Base-by-base conservation (phyloP, 352 stramenopile species). In the Lagenidium sp. region DNA sequence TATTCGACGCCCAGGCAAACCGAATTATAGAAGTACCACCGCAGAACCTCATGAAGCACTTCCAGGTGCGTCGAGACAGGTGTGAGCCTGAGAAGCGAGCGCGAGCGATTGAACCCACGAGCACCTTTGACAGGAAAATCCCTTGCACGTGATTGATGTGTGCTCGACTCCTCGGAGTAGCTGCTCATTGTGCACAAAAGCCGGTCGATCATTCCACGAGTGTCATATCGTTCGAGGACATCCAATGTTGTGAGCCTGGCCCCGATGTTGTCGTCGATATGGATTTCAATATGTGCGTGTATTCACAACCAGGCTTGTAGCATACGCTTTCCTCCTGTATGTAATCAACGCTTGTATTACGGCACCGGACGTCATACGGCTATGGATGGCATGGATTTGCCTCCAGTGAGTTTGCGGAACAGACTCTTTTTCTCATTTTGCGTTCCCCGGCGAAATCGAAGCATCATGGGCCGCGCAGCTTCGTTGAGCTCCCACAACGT, bases 401-500 rank as follows among this genome's bases (percentile, higher is more conserved):
- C 47, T 21, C 51, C 47, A 10, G 64, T 55, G 6, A 71, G 52
- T 24, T 68, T 68, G 18, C 60, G 54, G 35, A 91, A 91, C 23
- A 91, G 47, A 65, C 75, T 91, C 47, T 59, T 79, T 50, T 84
- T 88, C 49, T 82, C 69, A 23, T 68, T 87, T 29, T 65, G 68
- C 34, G 85, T 87, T 15, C 79, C 75, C 47, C 75, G 75, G 42
- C 81, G 78, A 50, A 94, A 94, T 4, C 78, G 78, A 20, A 94
- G 57, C 29, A 84, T 68, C 35, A 91, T 68, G 12, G 81, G 81
- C 1, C 78, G 69, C 19, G 71, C 63, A 8, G 76, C 66, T 36
- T 87, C 81, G 32, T 88, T 89, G 28, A 94, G 49, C 37, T 78
- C 77, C 81, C 81, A 94, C 18, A 94, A 36, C 23, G 81, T 90